Percentiles rank a stretch among this genome's conserved stretches.
Evolutionary conservation across 495 filamentous ascomycete genomes (phyloP).

Genomic region (Penicillium parvum): DNA sequence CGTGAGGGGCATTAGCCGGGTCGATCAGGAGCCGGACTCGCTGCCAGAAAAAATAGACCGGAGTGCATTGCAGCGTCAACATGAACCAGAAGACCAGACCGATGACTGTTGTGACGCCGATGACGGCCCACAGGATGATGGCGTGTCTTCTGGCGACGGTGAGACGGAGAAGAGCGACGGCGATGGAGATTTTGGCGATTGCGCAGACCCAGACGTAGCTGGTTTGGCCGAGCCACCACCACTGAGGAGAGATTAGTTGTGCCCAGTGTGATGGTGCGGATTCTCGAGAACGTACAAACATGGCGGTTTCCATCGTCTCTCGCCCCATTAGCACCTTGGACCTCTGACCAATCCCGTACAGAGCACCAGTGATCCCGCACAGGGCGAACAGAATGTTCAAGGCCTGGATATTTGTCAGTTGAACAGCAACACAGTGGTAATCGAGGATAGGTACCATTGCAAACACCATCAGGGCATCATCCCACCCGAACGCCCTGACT

Average conservation of each 20-base stretch:
- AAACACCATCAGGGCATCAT: conserved; percentile 40
- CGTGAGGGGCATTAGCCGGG: conserved; percentile 10
- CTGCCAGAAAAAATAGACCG: conserved; percentile 40
- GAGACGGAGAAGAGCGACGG: conserved; percentile 34
- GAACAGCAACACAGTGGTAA: background rate
- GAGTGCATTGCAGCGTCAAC: conserved; percentile 39
- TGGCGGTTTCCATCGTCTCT: conserved; percentile 28
- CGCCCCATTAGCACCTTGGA: conserved; percentile 9
- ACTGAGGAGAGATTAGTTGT: conserved; percentile 21
- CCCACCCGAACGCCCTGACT: conserved; percentile 42
- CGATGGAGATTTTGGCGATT: conserved; percentile 32
- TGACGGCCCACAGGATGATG: conserved; percentile 28
- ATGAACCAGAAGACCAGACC: conserved; percentile 37
- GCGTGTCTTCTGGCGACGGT: conserved; percentile 19
- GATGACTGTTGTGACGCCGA: conserved; percentile 24
- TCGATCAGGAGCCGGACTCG: conserved; percentile 9
- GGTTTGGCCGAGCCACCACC: conserved; percentile 39
- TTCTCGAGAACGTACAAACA: conserved; percentile 35
- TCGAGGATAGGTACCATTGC: conserved; percentile 31
- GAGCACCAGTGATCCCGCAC: conserved; percentile 35
- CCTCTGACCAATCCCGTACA: conserved; percentile 35
- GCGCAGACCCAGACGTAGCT: conserved; percentile 28
- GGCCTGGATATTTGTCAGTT: conserved; percentile 4
- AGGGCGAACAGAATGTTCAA: conserved; percentile 36
- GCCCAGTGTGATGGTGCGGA: background rate